Evolutionary conservation across 2,329 filamentous ascomycete species (phyloP).

Genomic region (Botrytis deweyae): DNA sequence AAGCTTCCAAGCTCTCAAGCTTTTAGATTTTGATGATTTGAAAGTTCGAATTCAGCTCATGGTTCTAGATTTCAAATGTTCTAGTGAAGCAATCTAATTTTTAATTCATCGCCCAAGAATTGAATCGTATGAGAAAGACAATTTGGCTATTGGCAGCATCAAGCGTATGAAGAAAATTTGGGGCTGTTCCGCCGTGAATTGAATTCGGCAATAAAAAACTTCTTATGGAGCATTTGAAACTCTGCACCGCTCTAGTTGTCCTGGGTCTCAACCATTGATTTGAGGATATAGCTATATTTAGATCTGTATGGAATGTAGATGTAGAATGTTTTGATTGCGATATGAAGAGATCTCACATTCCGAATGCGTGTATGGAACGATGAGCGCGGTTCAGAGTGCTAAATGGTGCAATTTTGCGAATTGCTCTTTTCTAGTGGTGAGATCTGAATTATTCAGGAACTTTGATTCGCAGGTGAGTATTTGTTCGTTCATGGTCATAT

Average conservation of each 20-base stretch:
- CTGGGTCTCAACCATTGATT: not conserved
- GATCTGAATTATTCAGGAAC: not conserved
- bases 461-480: not conserved
- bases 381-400: not conserved
- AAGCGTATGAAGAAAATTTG: not conserved
- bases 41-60: not conserved
- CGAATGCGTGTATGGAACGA: not conserved
- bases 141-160: not conserved
- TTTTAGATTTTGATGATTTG: not conserved
- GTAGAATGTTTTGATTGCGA: not conserved
- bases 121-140: not conserved
- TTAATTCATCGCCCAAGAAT: not conserved
- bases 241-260: not conserved
- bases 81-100: not conserved
- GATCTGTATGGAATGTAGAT: conserved; percentile 2
- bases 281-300: not conserved
- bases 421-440: not conserved
- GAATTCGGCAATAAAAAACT: not conserved
- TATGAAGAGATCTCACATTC: not conserved
- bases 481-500: not conserved
- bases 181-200: not conserved
- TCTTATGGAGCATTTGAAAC: not conserved
- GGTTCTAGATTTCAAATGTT: not conserved
- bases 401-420: not conserved
- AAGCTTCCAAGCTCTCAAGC: not conserved